phyloP scores from a whole-genome alignment of 163 green algal species.

The Scenedesmus sp. region DNA sequence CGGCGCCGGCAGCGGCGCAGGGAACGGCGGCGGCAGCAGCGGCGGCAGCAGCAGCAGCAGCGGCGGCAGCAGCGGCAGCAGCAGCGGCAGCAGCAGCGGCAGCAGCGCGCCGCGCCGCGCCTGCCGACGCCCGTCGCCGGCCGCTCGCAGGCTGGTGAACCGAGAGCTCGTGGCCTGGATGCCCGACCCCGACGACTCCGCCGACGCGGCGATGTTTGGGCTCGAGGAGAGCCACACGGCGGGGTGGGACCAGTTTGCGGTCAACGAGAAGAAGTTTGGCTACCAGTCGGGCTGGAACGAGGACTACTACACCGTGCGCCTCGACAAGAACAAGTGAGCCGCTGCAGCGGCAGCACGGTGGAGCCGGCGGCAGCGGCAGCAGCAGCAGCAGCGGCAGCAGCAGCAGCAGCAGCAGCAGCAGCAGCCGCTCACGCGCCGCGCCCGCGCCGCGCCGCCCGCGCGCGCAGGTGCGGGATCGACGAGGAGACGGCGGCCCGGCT shows the following conservation, averaged over 20 bases:
- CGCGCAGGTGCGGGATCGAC: conserved; percentile 62
- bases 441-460: no score
- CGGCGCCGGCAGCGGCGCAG: conserved; percentile 4
- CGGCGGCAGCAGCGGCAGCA: conserved; percentile 11
- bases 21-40: background rate
- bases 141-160: conserved; percentile 48
- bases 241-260: conserved; percentile 94
- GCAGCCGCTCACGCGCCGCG: background rate
- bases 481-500: conserved; percentile 81
- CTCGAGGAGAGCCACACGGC: conserved; percentile 52
- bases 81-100: background rate
- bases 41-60: conserved; percentile 5
- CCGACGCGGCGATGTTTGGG: conserved; percentile 47
- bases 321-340: conserved; percentile 70
- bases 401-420: background rate
- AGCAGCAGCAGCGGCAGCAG: background rate
- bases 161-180: conserved; percentile 83
- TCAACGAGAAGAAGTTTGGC: conserved; percentile 88
- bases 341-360: background rate
- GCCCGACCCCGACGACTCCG: conserved; percentile 56
- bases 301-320: conserved; percentile 89
- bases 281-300: conserved; percentile 74
- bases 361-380: no score
- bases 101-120: background rate
- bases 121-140: background rate